Evolutionary conservation across 768 basidiomycete species (phyloP).

Genomic region (Trametes cinnabarina): DNA sequence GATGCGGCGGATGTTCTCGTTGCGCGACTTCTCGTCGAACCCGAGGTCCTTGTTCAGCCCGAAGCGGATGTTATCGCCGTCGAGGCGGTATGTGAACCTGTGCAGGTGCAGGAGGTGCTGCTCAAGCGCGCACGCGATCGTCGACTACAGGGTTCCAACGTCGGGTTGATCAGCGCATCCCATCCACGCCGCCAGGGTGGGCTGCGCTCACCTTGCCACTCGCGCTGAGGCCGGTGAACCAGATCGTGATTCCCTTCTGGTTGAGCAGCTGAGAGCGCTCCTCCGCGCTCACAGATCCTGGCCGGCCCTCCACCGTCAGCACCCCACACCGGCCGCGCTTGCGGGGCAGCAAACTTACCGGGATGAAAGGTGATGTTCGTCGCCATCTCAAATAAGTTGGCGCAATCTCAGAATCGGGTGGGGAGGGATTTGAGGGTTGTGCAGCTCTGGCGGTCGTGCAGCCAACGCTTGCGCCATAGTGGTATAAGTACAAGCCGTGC

Average conservation of each 20-base stretch:
- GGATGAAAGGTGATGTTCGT: slow-evolving; percentile 64
- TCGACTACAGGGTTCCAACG: slow-evolving; percentile 59
- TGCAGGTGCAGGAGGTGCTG: slow-evolving; percentile 87
- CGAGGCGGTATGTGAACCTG: slow-evolving; percentile 87
- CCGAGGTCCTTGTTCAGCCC: slow-evolving; percentile 97
- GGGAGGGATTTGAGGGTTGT: neutral
- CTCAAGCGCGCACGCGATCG: slow-evolving; percentile 95
- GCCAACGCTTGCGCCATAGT: slow-evolving; percentile 18
- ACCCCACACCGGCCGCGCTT: neutral
- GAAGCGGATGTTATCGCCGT: slow-evolving; percentile 94
- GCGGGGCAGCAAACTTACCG: slow-evolving; percentile 37
- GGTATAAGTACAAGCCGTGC: slow-evolving; percentile 25
- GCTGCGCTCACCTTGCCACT: slow-evolving; percentile 75
- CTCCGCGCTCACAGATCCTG: slow-evolving; percentile 61
- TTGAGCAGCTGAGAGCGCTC: slow-evolving; percentile 69
- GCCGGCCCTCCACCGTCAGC: neutral
- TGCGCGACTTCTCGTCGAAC: slow-evolving; percentile 87
- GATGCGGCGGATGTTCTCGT: slow-evolving; percentile 95
- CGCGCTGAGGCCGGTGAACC: slow-evolving; percentile 95
- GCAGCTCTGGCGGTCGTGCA: neutral
- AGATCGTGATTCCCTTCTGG: slow-evolving; percentile 89
- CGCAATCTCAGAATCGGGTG: neutral
- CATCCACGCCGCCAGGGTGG: neutral
- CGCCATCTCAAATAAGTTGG: slow-evolving; percentile 29
- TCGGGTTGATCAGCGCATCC: neutral